Evolutionary conservation across 2,329 filamentous ascomycete genomes (phyloP).

Genomic region (Chaetomium sp.): DNA sequence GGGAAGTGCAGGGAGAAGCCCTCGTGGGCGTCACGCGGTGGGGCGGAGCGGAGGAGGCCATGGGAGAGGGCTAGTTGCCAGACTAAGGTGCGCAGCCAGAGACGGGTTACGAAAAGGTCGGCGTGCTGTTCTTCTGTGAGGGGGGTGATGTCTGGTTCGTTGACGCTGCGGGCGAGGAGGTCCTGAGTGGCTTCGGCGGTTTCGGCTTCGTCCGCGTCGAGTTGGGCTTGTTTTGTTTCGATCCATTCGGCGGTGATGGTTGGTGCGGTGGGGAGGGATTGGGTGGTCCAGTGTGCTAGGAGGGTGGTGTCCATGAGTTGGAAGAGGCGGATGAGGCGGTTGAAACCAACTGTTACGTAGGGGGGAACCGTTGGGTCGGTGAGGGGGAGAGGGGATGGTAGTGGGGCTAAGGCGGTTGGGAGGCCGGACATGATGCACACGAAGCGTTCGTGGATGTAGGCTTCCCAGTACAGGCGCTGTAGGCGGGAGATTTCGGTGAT

Average conservation of each 20-base stretch:
- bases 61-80: slow-evolving; percentile 8
- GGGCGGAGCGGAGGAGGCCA: slow-evolving; percentile 2
- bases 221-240: slow-evolving; percentile 5
- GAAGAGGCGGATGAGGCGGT: slow-evolving; percentile 6
- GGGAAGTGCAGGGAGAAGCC: slow-evolving; percentile 6
- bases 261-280: neutral
- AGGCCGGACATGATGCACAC: slow-evolving; percentile 6
- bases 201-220: slow-evolving; percentile 9
- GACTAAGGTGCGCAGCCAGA: slow-evolving; percentile 8
- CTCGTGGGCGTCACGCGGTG: slow-evolving; percentile 5
- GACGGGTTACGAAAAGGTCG: slow-evolving; percentile 7
- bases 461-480: slow-evolving; percentile 10
- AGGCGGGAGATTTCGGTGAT: slow-evolving; percentile 2
- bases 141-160: neutral
- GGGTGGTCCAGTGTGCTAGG: slow-evolving; percentile 4
- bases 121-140: slow-evolving; percentile 8
- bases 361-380: slow-evolving; percentile 4
- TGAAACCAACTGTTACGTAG: slow-evolving; percentile 4
- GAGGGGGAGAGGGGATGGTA: slow-evolving; percentile 2
- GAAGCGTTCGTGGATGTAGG: slow-evolving; percentile 8
- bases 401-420: neutral
- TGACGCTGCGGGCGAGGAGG: neutral
- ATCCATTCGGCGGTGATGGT: slow-evolving; percentile 6
- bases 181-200: slow-evolving; percentile 3
- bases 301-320: slow-evolving; percentile 1